Evolutionary conservation across 2,329 filamentous ascomycete genomes (phyloP).

Genomic region (Aspergillus ochraceus): DNA sequence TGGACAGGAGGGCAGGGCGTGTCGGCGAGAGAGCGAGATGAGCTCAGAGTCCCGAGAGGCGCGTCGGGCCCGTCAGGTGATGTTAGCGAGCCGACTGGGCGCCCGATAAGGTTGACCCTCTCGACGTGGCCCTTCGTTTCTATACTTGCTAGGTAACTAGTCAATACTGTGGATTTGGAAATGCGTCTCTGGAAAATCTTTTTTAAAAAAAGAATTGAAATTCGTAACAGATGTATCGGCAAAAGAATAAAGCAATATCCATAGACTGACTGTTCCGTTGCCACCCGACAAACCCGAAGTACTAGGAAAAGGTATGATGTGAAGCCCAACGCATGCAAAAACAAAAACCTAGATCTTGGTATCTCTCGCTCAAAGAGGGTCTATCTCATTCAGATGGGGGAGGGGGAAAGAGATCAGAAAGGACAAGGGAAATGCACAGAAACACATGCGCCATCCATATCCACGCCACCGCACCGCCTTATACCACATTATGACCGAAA

Average conservation of each 20-base stretch:
- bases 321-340: conserved; percentile 7
- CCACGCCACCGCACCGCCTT: conserved; percentile 33
- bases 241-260: neutral
- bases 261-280: neutral
- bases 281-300: neutral
- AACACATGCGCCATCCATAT: conserved; percentile 38
- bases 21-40: conserved; percentile 29
- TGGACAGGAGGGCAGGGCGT: conserved; percentile 12
- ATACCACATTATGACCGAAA: conserved; percentile 29
- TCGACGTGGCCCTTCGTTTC: neutral
- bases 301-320: neutral
- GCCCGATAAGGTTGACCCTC: conserved; percentile 14
- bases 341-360: conserved; percentile 38
- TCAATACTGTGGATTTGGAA: too few relatives aligned
- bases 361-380: conserved; percentile 42
- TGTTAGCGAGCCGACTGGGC: conserved; percentile 11
- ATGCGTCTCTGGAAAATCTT: too few relatives aligned
- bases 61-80: conserved; percentile 35
- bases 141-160: neutral
- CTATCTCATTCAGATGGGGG: conserved; percentile 38
- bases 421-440: conserved; percentile 34
- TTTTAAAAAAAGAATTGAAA: neutral
- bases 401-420: conserved; percentile 25
- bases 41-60: conserved; percentile 29
- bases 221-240: neutral